These are phyloP conservation scores for Falciphora oryzae DNA, from an alignment of 2,329 filamentous ascomycete genomes.

Conservation along the genomic window DNA sequence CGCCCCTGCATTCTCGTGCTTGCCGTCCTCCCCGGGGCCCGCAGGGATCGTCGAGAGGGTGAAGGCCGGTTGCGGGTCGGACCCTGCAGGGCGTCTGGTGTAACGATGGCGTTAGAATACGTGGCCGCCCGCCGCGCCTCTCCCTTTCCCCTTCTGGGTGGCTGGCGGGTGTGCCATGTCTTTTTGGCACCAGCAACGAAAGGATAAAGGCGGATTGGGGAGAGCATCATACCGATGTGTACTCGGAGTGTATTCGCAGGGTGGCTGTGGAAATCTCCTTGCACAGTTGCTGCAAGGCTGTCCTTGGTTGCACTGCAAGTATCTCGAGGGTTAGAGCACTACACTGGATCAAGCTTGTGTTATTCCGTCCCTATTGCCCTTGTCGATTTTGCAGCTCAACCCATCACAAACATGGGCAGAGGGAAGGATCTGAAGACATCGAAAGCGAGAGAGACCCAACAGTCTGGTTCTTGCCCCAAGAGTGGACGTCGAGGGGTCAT, in stretches of 20 bases:
- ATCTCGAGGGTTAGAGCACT: background rate
- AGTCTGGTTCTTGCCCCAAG: background rate
- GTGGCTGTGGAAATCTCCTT: conserved; percentile 44
- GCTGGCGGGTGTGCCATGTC: too few species aligned
- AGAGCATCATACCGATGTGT: conserved; percentile 18
- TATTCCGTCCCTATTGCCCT: too few species aligned
- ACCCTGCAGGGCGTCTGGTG: background rate
- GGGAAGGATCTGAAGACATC: background rate
- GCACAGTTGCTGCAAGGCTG: conserved; percentile 49
- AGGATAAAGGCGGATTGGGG: background rate
- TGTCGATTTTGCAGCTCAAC: background rate
- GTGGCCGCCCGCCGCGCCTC: background rate
- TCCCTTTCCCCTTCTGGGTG: background rate
- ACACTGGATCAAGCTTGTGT: background rate
- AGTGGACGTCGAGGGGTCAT: too few species aligned
- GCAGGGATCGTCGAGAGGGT: background rate
- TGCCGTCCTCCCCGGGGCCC: background rate
- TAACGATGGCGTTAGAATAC: conserved; percentile 1
- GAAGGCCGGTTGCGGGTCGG: background rate
- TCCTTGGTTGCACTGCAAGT: conserved; percentile 43
- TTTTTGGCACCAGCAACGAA: background rate
- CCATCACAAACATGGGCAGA: background rate
- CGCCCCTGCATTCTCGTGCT: background rate
- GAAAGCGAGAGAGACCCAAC: background rate
- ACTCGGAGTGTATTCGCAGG: conserved; percentile 38